Base-by-base conservation (phyloP, 768 basidiomycete genomes). In the Chalciporus sphaerocephalus region DNA sequence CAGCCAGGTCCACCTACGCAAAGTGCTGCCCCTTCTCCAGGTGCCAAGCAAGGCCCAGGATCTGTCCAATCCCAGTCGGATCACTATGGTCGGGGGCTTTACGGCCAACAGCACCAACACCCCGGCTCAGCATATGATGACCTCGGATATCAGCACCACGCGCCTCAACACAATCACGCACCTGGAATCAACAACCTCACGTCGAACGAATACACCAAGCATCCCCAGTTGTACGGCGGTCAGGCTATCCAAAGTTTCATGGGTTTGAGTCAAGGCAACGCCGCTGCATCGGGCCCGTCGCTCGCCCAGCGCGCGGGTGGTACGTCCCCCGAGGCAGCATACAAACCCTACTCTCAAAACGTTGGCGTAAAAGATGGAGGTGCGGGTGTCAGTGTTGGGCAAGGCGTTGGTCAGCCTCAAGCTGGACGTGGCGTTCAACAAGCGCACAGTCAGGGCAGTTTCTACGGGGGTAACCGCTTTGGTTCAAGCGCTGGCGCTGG, bases 231-330 rank as follows among this genome's bases (percentile, higher is more conserved):
- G 43, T 76, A 76, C 53, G 72, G 71, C 22, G 75, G 74, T 24
- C 78, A 79, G 41, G 75, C 75, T 21, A 82, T 81, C 65, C 85
- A 85, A 59, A 79, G 80, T 37, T 85, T 86, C 59, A 83, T 85
- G 75, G 80, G 81, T 16, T 75, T 83, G 13, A 74, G 80, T 44
- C 72, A 76, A 45, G 59, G 65, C 17, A 62, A 62, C 5, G 51
- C 64, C 6, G 56, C 74, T 0, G 61, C 74, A 17, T 69, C 74
- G 28, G 81, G 76, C 4, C 76, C 76, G 10, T 69, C 69, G 21
- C 62, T 73, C 25, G 66, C 67, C 18, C 71, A 74, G 44, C 72
- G 74, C 13, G 48, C 46, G 25, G 71, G 73, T 16, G 78, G 74
- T 25, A 70, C 73, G 12, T 87, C 85, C 6, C 86, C 87, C 1